Evolutionary conservation across 192 early-diverging fungal genomes (phyloP), one percentile per base, ranked within the genome.

Genomic region (Physocladia obscura): DNA sequence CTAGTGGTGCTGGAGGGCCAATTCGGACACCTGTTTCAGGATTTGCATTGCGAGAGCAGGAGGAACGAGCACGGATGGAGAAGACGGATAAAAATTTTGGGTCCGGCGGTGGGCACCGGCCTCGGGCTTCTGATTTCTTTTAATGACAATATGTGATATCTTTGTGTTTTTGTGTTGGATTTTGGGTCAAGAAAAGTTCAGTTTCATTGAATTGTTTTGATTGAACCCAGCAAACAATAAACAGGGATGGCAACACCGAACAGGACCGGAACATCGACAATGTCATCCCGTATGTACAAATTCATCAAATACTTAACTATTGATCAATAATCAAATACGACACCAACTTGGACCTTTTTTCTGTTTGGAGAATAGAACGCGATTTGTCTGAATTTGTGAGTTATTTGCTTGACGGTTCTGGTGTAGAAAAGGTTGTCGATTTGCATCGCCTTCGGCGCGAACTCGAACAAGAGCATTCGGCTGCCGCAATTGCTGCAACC

Each of bases 351-450:
- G n/a, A n/a, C n/a, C n/a, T n/a, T n/a, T n/a, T n/a, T n/a, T n/a
- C n/a, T n/a, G n/a, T n/a, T n/a, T n/a, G n/a, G n/a, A n/a, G n/a
- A n/a, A n/a, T n/a, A 59, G 57, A 59, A 30, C 65, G 55, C 54
- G 73, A 78, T 13, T 57, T 67, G 15, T 63, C 64, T 34, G 71
- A 70, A 3, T 79, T 69, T 67, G 78, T 79, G 34, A 51, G 55
- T 6, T 80, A 77, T 51, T 51, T 80, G 4, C 62, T 80, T 15
- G 71, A 80, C 35, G 79, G 79, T 15, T 75, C 73, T 5, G 79
- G 79, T 36, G 79, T 54, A 2, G 79, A 80, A 50, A 57, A 77
- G 17, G 57, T 71, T 1, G 75, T 80, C 15, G 75, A 80, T 56
- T 71, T 75, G 35, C 60, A 64, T 2, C 73, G 62, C 2, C 73